Evolutionary conservation across 1,139 yeast species (phyloP).

Genomic region (Candida albicans): DNA sequence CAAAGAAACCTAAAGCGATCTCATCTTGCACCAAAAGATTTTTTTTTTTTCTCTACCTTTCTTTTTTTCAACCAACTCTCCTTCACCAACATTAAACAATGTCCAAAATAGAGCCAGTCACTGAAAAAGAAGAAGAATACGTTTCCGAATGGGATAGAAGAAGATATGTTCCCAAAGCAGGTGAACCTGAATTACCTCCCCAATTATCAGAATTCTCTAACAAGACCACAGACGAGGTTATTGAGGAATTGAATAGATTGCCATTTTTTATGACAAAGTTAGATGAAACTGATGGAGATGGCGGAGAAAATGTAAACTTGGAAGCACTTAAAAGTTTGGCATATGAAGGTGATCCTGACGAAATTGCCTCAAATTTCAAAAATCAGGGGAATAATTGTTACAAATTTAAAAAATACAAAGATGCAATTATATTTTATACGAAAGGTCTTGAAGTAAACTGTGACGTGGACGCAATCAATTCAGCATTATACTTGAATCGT

Average conservation of each 20-base stretch:
- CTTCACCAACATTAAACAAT: neutral
- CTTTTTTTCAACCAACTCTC: too few relatives aligned
- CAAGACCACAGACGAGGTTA: slow-evolving; percentile 73
- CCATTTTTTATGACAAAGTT: slow-evolving; percentile 95
- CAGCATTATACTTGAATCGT: slow-evolving; percentile 71
- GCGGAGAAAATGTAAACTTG: slow-evolving; percentile 69
- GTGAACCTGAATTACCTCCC: slow-evolving; percentile 82
- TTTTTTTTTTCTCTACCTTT: too few relatives aligned
- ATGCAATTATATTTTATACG: slow-evolving; percentile 77
- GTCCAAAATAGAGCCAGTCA: neutral
- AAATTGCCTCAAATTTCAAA: slow-evolving; percentile 84
- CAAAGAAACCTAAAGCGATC: too few relatives aligned
- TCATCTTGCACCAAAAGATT: too few relatives aligned
- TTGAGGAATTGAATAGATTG: slow-evolving; percentile 74
- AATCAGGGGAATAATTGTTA: slow-evolving; percentile 91
- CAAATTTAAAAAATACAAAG: slow-evolving; percentile 64
- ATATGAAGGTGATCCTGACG: slow-evolving; percentile 94
- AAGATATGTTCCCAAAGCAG: slow-evolving; percentile 68
- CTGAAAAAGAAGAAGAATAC: neutral
- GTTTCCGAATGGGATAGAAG: slow-evolving; percentile 53
- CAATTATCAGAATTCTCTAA: slow-evolving; percentile 67
- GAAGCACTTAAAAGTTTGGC: slow-evolving; percentile 92
- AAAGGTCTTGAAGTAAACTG: slow-evolving; percentile 77
- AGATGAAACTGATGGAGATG: slow-evolving; percentile 75
- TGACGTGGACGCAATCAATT: slow-evolving; percentile 50